These are phyloP conservation scores for Beauveria sp. DNA, from an alignment of 2,329 filamentous ascomycete species.

Conservation along the genomic window DNA sequence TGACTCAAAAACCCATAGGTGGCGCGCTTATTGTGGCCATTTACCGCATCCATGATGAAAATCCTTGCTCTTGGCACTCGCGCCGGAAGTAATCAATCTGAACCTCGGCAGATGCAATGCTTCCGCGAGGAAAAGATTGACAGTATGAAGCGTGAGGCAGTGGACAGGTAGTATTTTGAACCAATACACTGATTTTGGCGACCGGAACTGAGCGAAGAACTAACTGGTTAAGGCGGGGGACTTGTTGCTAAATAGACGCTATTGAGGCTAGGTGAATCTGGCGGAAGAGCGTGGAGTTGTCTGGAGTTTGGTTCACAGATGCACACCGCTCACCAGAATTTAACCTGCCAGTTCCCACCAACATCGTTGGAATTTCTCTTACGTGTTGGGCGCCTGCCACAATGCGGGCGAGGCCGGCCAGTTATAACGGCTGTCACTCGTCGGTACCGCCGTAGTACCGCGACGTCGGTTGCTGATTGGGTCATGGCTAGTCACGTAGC, in stretches of 20 bases:
- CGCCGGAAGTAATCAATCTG: not conserved
- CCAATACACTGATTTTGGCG: no score
- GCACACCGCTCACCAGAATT: not conserved
- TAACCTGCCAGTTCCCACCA: not conserved
- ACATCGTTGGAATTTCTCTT: no score
- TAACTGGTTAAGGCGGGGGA: not conserved
- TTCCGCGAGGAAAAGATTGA: not conserved
- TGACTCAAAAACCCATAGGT: not conserved
- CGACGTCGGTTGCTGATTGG: not conserved
- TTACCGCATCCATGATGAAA: not conserved
- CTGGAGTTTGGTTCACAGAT: not conserved
- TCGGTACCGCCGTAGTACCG: not conserved
- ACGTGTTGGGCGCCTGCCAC: not conserved
- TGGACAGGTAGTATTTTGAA: no score
- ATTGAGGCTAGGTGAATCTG: not conserved
- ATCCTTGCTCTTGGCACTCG: not conserved
- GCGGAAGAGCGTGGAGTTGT: not conserved
- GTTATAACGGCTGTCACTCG: not conserved
- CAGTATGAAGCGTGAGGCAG: no score
- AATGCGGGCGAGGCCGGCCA: not conserved
- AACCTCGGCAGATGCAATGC: not conserved
- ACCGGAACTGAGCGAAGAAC: not conserved
- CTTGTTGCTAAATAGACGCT: not conserved
- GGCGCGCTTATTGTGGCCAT: not conserved
- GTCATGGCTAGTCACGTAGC: not conserved